Base-by-base conservation (phyloP, 2,329 filamentous ascomycete genomes). In the Parastagonospora avenae region DNA sequence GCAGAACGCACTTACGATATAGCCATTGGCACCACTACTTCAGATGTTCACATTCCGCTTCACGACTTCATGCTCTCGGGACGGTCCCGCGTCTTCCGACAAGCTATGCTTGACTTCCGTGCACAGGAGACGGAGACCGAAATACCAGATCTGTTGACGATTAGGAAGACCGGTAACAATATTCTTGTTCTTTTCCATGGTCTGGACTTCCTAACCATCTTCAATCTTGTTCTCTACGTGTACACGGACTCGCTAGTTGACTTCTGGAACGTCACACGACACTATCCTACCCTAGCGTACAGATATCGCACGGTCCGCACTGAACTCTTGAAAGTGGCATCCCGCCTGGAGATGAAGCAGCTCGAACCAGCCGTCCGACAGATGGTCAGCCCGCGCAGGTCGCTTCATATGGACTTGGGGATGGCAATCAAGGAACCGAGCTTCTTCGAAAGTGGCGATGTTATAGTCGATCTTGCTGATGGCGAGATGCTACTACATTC, bases 281-380 rank as follows among this genome's bases (percentile, higher is more conserved):
- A 86, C 55, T 82, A 85, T 15, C 83, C 86, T 2, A 76, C 83
- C 9, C 78, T 88, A 68, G 87, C 90, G 0, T 82, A 84, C 61
- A 82, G 89, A 35, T 96, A 91, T 70, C 88, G 92, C 19, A 86
- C 92, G 64, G 82, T 96, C 14, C 87, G 93, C 15, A 82, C 80
- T 0, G 93, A 97, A 67, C 77, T 97, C n/a, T 94, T 96, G 87
- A 93, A 86, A 58, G 63, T 92, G n/a, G 88, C 90, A 8, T 84
- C 84, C 1, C 82, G 83, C 48, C 79, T 97, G 1, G 85, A 88
- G 11, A 80, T 97, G 71, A 72, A 76, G 12, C 84, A 82, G 29
- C 78, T 97, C 4, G 92, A 97, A 74, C 82, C 86, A 36, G 88
- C 91, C 14, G 89, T 89, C 0, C 86, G 91, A 41, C 77, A 91